Conservation (phyloP, 371 early-diverging fungal genomes). For the Chytridiales sp. region DNA sequence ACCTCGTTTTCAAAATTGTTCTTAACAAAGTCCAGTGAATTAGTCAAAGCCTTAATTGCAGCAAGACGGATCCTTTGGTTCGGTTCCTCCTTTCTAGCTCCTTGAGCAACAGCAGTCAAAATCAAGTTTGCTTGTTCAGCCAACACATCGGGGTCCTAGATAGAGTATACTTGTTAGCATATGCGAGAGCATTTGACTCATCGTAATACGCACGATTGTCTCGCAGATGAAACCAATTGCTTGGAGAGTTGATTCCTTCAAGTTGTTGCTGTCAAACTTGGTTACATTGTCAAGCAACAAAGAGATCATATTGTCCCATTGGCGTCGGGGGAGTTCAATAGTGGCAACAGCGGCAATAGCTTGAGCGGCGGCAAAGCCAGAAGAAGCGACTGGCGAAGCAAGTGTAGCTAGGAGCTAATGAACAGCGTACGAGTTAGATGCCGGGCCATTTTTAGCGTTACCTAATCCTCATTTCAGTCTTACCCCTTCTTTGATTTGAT, state of each 20-base stretch:
- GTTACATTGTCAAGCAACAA: conserved; percentile 73
- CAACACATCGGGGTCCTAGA: conserved; percentile 72
- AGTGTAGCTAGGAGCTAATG: conserved; percentile 69
- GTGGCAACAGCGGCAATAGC: conserved; percentile 86
- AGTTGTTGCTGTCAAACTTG: conserved; percentile 52
- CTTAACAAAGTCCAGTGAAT: conserved; percentile 89
- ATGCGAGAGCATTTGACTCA: neutral
- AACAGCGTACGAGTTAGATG: neutral
- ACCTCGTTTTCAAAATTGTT: conserved; percentile 77
- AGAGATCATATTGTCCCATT: conserved; percentile 85
- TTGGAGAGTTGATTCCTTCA: conserved; percentile 74
- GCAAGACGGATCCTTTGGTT: conserved; percentile 80
- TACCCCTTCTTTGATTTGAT: conserved; percentile 37
- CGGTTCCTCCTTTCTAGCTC: conserved; percentile 86
- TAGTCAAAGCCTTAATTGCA: conserved; percentile 85
- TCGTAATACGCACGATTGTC: conserved; percentile 59
- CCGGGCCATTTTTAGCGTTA: no score
- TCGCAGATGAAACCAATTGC: conserved; percentile 93
- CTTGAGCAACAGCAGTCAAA: conserved; percentile 88
- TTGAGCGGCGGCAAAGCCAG: conserved; percentile 75
- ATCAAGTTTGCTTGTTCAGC: conserved; percentile 78
- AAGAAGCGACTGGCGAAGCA: conserved; percentile 59
- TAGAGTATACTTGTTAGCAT: neutral
- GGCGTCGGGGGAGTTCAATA: conserved; percentile 80
- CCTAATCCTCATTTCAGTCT: neutral